Conservation (phyloP, 129 eudicot genomes). For the Dittrichia graveolens region DNA sequence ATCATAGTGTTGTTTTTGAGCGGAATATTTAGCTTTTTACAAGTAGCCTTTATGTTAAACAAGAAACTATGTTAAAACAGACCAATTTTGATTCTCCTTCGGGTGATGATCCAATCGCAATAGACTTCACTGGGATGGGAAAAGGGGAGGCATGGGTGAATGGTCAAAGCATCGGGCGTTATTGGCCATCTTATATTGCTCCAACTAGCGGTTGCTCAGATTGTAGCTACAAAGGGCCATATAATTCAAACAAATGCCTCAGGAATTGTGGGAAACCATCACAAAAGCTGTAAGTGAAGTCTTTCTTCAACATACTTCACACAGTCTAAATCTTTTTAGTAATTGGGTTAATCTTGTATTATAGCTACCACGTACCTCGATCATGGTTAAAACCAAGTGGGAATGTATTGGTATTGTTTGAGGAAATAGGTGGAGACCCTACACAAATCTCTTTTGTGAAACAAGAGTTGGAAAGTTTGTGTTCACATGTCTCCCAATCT, state of each 20-base stretch:
- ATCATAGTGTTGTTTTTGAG: too few relatives aligned
- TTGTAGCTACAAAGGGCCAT: conserved; percentile 79
- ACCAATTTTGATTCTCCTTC: conserved; percentile 74
- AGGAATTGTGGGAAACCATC: conserved; percentile 86
- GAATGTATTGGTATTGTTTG: conserved; percentile 66
- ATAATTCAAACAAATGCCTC: conserved; percentile 62
- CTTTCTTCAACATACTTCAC: background rate
- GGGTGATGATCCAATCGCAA: conserved; percentile 66
- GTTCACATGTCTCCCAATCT: conserved; percentile 72
- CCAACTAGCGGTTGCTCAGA: conserved; percentile 59
- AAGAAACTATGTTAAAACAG: conserved; percentile 43
- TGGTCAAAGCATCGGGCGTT: conserved; percentile 95
- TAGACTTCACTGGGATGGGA: conserved; percentile 88
- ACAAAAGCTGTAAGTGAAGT: conserved; percentile 66
- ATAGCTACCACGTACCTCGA: conserved; percentile 88
- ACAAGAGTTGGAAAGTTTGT: conserved; percentile 58
- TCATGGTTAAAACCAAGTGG: conserved; percentile 79
- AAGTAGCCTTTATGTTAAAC: background rate
- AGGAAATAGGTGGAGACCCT: conserved; percentile 92
- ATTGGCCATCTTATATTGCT: conserved; percentile 77
- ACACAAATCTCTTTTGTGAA: conserved; percentile 61
- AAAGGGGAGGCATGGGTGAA: conserved; percentile 98
- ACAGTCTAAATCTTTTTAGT: background rate
- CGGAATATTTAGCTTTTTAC: background rate
- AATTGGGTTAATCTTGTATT: conserved; percentile 16